Percentiles rank a stretch among this genome's conserved stretches.
Conservation (phyloP, 164 flowering plant genomes). For the Nymphaea colorata region DNA sequence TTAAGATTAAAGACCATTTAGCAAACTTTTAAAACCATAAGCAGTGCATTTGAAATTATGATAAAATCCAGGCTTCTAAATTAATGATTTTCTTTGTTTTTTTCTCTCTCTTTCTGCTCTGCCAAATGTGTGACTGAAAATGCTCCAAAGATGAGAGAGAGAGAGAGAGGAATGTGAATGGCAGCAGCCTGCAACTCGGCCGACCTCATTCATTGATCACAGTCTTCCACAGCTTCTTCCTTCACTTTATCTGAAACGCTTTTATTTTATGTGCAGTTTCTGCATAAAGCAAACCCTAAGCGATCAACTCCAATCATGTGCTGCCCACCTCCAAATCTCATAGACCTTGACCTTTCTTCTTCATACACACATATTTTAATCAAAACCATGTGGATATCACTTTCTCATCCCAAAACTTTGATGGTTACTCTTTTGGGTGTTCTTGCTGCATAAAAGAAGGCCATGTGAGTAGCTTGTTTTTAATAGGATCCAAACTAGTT, state of each 20-base stretch:
- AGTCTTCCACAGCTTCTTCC: background rate
- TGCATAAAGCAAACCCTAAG: background rate
- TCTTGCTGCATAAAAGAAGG: no score
- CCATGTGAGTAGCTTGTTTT: no score
- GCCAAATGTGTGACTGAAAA: background rate
- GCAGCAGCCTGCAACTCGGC: background rate
- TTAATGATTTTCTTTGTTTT: no score
- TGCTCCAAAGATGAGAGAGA: background rate
- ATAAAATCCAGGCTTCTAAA: no score
- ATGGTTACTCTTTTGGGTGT: no score
- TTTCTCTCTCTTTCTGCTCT: background rate
- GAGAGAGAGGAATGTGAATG: background rate
- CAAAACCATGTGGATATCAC: no score
- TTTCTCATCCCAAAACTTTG: no score
- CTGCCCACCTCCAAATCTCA: background rate
- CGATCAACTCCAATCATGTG: background rate
- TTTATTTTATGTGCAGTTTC: background rate
- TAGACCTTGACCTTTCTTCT: background rate
- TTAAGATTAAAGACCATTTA: no score
- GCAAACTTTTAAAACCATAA: no score
- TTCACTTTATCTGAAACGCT: background rate
- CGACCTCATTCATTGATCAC: background rate
- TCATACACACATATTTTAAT: background rate
- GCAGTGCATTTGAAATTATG: no score
- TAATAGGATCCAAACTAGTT: no score